These are phyloP conservation scores for Colletotrichum gloeosporioides DNA, from an alignment of 2,329 filamentous ascomycete genomes.

Conservation along the genomic window DNA sequence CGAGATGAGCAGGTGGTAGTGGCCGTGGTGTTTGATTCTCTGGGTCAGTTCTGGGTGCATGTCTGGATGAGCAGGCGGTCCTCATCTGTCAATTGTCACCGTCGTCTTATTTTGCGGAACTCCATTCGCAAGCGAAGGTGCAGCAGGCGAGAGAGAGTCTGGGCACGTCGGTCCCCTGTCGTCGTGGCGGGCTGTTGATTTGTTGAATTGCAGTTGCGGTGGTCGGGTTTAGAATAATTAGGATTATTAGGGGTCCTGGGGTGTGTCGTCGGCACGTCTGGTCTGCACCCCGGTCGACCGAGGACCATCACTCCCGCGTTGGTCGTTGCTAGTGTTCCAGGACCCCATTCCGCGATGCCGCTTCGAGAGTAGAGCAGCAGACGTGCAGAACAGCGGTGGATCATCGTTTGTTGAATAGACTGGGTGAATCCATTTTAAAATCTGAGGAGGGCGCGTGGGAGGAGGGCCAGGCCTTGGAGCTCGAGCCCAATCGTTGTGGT, in stretches of 20 bases:
- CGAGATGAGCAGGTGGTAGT: not conserved
- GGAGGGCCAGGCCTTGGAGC: not conserved
- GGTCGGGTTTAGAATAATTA: not conserved
- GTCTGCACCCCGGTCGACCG: conserved; percentile 14
- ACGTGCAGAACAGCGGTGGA: conserved; percentile 1
- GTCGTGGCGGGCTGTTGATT: not conserved
- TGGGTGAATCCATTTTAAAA: not conserved
- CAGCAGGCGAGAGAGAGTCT: not conserved
- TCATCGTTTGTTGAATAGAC: not conserved
- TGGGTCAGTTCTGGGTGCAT: not conserved
- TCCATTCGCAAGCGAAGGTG: not conserved
- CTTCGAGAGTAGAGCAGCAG: conserved; percentile 14
- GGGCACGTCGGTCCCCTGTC: not conserved
- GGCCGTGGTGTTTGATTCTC: not conserved
- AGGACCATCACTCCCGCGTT: conserved; percentile 20
- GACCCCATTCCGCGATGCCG: conserved; percentile 17
- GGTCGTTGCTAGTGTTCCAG: conserved; percentile 12
- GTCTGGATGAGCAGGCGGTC: not conserved
- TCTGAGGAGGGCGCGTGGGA: not conserved
- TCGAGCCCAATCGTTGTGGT: not conserved
- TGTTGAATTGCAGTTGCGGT: not conserved
- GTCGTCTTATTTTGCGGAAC: conserved; percentile 18
- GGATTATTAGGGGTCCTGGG: conserved; percentile 20
- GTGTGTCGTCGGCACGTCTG: conserved; percentile 11
- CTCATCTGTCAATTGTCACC: not conserved